A percentile compares a stretch with the other conserved stretches of the same genome.
Evolutionary conservation across 163 green algal species (phyloP).

Genomic region (Prototheca cutis): DNA sequence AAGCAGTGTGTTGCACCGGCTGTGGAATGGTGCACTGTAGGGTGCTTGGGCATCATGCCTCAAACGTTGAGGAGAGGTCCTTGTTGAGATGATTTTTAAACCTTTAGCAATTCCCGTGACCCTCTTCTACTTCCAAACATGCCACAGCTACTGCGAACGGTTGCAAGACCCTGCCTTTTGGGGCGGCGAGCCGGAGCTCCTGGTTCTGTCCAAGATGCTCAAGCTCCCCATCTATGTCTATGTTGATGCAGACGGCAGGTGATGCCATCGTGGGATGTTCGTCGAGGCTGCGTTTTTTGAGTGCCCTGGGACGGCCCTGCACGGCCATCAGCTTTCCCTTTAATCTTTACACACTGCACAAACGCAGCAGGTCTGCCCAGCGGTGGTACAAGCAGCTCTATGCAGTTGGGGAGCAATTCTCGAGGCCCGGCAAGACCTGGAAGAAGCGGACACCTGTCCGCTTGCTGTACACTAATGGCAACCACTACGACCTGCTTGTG

Average conservation of each 20-base stretch:
- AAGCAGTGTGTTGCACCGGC: constrained; percentile 14
- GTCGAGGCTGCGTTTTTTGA: neutral
- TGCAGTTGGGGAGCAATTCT: constrained; percentile 38
- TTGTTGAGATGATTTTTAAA: too few species aligned
- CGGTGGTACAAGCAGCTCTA: constrained; percentile 31
- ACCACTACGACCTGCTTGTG: constrained; percentile 58
- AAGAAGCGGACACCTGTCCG: constrained; percentile 22
- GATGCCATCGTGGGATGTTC: neutral
- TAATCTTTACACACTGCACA: constrained; percentile 3
- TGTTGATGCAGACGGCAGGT: constrained; percentile 1
- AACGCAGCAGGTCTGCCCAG: too few species aligned
- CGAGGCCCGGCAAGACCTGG: constrained; percentile 16
- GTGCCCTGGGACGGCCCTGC: neutral
- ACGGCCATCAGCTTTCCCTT: constrained; percentile 2
- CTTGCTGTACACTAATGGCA: constrained; percentile 38
- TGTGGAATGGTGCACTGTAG: neutral
- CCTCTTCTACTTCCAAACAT: too few species aligned
- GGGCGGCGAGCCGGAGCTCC: constrained; percentile 50
- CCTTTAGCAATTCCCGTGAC: too few species aligned
- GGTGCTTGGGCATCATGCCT: too few species aligned
- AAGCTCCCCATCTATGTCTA: constrained; percentile 43
- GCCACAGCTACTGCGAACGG: constrained; percentile 39
- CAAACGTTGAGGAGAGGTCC: too few species aligned
- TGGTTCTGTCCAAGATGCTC: constrained; percentile 43
- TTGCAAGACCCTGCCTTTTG: constrained; percentile 37